Conservation (phyloP, 352 stramenopile genomes). For the Globisporangium alternatum region DNA sequence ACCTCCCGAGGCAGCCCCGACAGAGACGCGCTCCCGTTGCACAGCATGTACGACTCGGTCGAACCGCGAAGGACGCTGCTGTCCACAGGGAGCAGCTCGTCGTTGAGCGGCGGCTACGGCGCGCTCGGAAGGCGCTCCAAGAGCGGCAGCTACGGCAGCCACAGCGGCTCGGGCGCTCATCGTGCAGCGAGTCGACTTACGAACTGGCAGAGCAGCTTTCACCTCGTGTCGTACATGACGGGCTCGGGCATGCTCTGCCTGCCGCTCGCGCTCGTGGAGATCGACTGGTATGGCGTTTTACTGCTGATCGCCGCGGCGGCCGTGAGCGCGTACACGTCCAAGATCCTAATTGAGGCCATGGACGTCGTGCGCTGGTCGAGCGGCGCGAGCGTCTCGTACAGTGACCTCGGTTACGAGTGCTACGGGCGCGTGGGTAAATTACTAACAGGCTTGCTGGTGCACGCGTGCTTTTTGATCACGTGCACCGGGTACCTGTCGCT, state of each 20-base stretch:
- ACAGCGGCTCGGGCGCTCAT: neutral
- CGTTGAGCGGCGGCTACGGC: constrained; percentile 29
- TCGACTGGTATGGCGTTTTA: constrained; percentile 74
- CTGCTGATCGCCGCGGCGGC: constrained; percentile 45
- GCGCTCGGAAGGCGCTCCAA: constrained; percentile 21
- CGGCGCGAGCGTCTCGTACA: constrained; percentile 59
- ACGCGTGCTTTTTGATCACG: constrained; percentile 58
- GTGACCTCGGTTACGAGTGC: constrained; percentile 68
- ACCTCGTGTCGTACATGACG: constrained; percentile 74
- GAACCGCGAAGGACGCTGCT: constrained; percentile 15
- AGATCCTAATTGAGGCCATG: constrained; percentile 65
- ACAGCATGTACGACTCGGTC: constrained; percentile 10
- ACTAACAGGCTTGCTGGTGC: constrained; percentile 41
- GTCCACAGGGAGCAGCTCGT: constrained; percentile 31
- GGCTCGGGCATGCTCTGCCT: constrained; percentile 72
- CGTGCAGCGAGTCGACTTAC: constrained; percentile 30
- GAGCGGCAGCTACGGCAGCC: constrained; percentile 22
- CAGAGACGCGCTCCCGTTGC: neutral
- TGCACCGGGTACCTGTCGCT: constrained; percentile 60
- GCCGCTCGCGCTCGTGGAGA: constrained; percentile 70
- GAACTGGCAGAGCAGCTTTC: constrained; percentile 64
- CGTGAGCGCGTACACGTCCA: constrained; percentile 62
- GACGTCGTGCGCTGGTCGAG: constrained; percentile 68
- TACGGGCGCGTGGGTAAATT: constrained; percentile 44
- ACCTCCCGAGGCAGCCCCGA: neutral